A percentile compares a stretch with the other conserved stretches of the same genome.
Conservation (phyloP, 2,329 filamentous ascomycete genomes). For the Boeremia exigua region DNA sequence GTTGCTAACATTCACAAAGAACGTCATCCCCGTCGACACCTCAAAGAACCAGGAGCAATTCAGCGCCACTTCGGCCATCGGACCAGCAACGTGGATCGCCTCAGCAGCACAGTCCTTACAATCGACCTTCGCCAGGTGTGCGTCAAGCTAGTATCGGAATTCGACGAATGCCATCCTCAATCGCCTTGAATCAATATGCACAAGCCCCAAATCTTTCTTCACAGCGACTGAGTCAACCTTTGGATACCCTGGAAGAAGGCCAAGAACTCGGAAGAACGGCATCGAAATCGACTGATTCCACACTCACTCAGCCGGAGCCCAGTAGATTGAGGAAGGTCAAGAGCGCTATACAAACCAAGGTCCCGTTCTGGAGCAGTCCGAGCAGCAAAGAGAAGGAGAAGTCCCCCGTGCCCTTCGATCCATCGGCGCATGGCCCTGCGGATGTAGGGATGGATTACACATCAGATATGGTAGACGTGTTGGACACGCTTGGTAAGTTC, state of each 20-base stretch:
- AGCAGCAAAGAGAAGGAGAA: constrained; percentile 18
- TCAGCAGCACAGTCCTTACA: constrained; percentile 26
- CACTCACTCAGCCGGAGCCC: constrained; percentile 19
- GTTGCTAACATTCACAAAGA: constrained; percentile 25
- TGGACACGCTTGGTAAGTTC: constrained; percentile 70
- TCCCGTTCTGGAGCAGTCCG: constrained; percentile 36
- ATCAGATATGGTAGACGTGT: constrained; percentile 67
- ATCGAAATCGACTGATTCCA: constrained; percentile 27
- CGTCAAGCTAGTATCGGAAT: constrained; percentile 48
- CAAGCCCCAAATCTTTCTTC: constrained; percentile 28
- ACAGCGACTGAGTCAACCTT: constrained; percentile 30
- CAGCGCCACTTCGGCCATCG: constrained; percentile 26
- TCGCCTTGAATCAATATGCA: constrained; percentile 29
- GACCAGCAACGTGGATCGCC: constrained; percentile 15
- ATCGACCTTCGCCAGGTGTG: constrained; percentile 32
- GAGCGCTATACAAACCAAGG: constrained; percentile 35
- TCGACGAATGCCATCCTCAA: constrained; percentile 39
- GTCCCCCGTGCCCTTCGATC: constrained; percentile 1
- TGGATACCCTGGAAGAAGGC: constrained; percentile 40
- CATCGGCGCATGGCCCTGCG: background rate
- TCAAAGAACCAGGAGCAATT: constrained; percentile 36
- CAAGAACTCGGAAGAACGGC: constrained; percentile 28
- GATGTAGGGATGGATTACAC: constrained; percentile 58
- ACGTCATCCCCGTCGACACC: constrained; percentile 21
- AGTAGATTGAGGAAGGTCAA: constrained; percentile 37